Conservation (phyloP, 768 basidiomycete genomes). For the Calocybe indica region DNA sequence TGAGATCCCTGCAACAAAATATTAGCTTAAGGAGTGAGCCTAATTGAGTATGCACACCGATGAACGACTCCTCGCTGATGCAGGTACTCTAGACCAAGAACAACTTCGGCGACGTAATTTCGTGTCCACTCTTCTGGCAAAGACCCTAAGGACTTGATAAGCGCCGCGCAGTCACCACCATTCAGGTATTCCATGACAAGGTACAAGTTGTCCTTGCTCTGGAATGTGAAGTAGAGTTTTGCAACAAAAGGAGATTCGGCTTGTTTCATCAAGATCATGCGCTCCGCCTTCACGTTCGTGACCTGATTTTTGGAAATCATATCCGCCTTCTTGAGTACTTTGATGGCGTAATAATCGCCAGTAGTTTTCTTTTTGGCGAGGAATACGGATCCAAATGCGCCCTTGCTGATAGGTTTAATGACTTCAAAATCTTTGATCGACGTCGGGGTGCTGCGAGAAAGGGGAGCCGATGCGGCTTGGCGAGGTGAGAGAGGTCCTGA, state of each 20-base stretch:
- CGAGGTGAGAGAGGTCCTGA: conserved; percentile 81
- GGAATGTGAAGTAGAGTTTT: conserved; percentile 97
- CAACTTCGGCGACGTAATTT: conserved; percentile 94
- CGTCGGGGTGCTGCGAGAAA: conserved; percentile 74
- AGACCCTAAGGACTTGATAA: conserved; percentile 92
- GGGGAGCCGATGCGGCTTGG: conserved; percentile 69
- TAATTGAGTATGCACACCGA: conserved; percentile 46
- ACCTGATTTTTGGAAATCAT: conserved; percentile 99
- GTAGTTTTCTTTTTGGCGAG: conserved; percentile 97
- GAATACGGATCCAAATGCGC: conserved; percentile 97
- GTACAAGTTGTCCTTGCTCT: conserved; percentile 98
- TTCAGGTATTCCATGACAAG: conserved; percentile 99
- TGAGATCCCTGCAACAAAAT: conserved; percentile 67
- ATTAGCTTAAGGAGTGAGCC: conserved; percentile 1
- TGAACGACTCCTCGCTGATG: conserved; percentile 94
- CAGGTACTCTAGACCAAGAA: conserved; percentile 93
- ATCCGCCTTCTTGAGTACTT: conserved; percentile 99
- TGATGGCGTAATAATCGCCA: conserved; percentile 99
- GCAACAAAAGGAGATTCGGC: conserved; percentile 97
- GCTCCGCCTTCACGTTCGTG: conserved; percentile 98
- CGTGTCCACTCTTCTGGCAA: conserved; percentile 96
- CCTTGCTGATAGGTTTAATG: conserved; percentile 98
- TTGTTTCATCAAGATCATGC: conserved; percentile 99
- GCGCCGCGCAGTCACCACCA: conserved; percentile 94
- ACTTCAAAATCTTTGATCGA: conserved; percentile 99